Evolutionary conservation across 306 rosid species (phyloP), one percentile per base, ranked within the genome.

Genomic region (Senna tora): DNA sequence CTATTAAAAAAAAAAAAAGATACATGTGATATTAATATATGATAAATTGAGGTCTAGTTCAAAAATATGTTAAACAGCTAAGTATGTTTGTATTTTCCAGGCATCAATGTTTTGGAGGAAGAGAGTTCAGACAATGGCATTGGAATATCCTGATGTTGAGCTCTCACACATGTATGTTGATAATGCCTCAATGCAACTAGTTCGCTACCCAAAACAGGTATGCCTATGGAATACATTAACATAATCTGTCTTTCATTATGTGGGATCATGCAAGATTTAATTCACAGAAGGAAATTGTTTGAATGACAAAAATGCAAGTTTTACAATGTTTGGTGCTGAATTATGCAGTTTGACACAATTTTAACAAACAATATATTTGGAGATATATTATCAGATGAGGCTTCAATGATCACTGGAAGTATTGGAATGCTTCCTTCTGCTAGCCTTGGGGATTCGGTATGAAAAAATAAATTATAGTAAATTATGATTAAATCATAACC

Each of bases 401-500:
- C 97, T 51, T 89, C 98, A 68, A 94, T 94, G 98, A 81, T 94
- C 53, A 89, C 98, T 1, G 98, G 97, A 84, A 94, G 98, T 72
- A 94, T 94, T 79, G 98, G 98, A 67, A 94, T 94, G 98, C 97
- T 94, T 79, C 98, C 98, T 72, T 94, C 98, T 64, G 98, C 98
- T 21, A 91, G 97, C 79, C 80, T 94, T 32, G 91, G 92, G 71
- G 87, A 77, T 80, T 94, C 87, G 84, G 98, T 94, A 87, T 65
- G 77, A 69, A 54, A 53, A 28, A 22, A 32, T 57, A 58, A 58
- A 30, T 81, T 52, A 4, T 43, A 41, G 38, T 71, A 61, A 52
- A 32, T 34, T 52, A 47, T 66, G 52, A 58, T 75, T 45, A 60
- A 63, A 50, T 80, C 74, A 45, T 50, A 38, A 43, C 2, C 2